Evolutionary conservation across 768 basidiomycete genomes (phyloP).

Genomic region (Boletus huronensis): DNA sequence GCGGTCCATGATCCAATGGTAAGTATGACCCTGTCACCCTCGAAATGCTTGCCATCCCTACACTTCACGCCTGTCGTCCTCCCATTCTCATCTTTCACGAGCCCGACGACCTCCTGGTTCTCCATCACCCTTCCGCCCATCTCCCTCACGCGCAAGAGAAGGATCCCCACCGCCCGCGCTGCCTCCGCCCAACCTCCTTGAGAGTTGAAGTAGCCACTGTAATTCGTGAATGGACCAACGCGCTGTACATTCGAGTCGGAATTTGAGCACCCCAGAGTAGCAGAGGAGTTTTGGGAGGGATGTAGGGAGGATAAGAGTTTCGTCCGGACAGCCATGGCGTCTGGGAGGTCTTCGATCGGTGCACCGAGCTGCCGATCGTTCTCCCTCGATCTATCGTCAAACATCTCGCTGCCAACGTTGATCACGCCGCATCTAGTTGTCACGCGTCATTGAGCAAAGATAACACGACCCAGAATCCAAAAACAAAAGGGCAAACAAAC

Average conservation of each 20-base stretch:
- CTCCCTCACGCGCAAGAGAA: slow-evolving; percentile 53
- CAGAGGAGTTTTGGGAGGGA: background rate
- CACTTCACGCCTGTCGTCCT: slow-evolving; percentile 60
- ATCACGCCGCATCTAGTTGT: slow-evolving; percentile 26
- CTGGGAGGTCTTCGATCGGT: slow-evolving; percentile 35
- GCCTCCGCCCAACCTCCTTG: slow-evolving; percentile 88
- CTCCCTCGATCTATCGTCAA: slow-evolving; percentile 51
- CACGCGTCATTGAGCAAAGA: background rate
- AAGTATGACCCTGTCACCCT: slow-evolving; percentile 62
- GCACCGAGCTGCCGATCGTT: slow-evolving; percentile 65
- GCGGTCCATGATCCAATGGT: slow-evolving; percentile 87
- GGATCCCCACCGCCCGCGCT: slow-evolving; percentile 52
- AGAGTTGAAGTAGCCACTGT: slow-evolving; percentile 63
- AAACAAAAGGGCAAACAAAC: background rate
- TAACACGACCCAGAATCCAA: background rate
- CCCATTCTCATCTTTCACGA: slow-evolving; percentile 40
- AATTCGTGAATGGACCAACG: slow-evolving; percentile 18
- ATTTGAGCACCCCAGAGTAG: background rate
- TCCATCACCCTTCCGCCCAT: slow-evolving; percentile 58
- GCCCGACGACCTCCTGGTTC: slow-evolving; percentile 53
- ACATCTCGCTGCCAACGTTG: slow-evolving; percentile 29
- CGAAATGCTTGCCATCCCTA: slow-evolving; percentile 49
- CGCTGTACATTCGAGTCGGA: background rate
- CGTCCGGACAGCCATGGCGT: slow-evolving; percentile 10
- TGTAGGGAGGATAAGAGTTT: slow-evolving; percentile 18